Evolutionary conservation across 192 early-diverging fungal genomes (phyloP).

Genomic region (Coemansia sp.): DNA sequence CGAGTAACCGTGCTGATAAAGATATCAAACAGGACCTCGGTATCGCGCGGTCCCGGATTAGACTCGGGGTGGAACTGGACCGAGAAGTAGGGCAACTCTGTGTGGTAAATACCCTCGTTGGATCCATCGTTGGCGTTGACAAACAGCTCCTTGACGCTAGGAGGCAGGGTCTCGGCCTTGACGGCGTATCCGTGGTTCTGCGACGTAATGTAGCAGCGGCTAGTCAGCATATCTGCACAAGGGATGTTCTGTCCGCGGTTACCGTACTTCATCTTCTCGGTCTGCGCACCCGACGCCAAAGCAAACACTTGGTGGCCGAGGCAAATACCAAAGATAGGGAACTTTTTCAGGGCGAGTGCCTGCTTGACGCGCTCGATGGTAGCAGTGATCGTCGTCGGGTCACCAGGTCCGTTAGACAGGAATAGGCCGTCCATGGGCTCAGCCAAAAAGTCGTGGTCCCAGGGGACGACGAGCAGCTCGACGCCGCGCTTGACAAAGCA

Average conservation of each 20-base stretch:
- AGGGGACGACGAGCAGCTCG: conserved; percentile 92
- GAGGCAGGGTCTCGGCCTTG: conserved; percentile 74
- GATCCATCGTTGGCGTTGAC: conserved; percentile 99
- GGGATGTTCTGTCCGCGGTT: conserved; percentile 99
- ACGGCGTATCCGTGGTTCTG: conserved; percentile 99
- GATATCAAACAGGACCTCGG: conserved; percentile 96
- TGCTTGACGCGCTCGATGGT: conserved; percentile 79
- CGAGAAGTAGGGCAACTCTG: conserved; percentile 87
- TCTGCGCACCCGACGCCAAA: conserved; percentile 89
- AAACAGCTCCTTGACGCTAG: conserved; percentile 78
- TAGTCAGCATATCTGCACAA: conserved; percentile 93
- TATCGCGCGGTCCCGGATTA: conserved; percentile 94
- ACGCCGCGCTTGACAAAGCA: conserved; percentile 97
- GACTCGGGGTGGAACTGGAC: conserved; percentile 99
- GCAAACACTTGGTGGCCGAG: conserved; percentile 98
- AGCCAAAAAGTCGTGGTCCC: conserved; percentile 90
- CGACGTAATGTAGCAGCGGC: conserved; percentile 98
- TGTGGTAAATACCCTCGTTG: conserved; percentile 98
- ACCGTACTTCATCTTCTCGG: conserved; percentile 97
- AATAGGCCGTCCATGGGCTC: conserved; percentile 85
- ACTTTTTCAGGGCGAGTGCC: conserved; percentile 68
- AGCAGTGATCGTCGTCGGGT: conserved; percentile 79
- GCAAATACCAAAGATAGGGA: conserved; percentile 99
- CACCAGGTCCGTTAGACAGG: conserved; percentile 96
- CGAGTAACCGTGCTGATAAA: conserved; percentile 81